These are phyloP conservation scores for Geotrichum cucujoidarum DNA, from an alignment of 1,139 yeast genomes.

Conservation along the genomic window DNA sequence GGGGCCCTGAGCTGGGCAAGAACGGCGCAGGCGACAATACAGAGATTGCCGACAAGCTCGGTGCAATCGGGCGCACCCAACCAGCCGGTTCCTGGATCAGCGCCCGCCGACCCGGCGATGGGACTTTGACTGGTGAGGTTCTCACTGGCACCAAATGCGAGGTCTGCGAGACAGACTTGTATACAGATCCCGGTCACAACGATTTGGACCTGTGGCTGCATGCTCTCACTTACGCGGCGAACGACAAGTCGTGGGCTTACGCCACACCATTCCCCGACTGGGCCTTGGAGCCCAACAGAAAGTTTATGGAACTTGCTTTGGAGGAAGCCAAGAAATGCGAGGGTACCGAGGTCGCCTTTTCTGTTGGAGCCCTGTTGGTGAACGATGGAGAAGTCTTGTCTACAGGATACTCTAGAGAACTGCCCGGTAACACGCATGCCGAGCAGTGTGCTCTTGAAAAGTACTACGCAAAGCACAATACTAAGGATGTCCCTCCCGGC, in stretches of 20 bases:
- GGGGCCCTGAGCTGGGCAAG: slow-evolving; percentile 64
- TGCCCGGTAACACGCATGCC: slow-evolving; percentile 96
- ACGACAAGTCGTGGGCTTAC: slow-evolving; percentile 62
- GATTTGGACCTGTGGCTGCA: slow-evolving; percentile 88
- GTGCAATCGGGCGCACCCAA: slow-evolving; percentile 61
- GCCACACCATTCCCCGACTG: slow-evolving; percentile 79
- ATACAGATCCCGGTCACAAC: slow-evolving; percentile 82
- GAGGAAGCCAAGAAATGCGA: slow-evolving; percentile 76
- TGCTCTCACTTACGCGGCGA: slow-evolving; percentile 67
- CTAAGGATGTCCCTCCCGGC: slow-evolving; percentile 58
- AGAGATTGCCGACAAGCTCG: slow-evolving; percentile 46
- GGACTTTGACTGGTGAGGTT: slow-evolving; percentile 49
- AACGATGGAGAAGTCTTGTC: slow-evolving; percentile 59
- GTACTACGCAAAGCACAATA: slow-evolving; percentile 45
- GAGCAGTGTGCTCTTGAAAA: slow-evolving; percentile 92
- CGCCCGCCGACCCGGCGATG: slow-evolving; percentile 22
- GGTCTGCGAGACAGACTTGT: slow-evolving; percentile 65
- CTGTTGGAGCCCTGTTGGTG: slow-evolving; percentile 89
- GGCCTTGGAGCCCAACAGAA: slow-evolving; percentile 61
- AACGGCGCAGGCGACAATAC: slow-evolving; percentile 48
- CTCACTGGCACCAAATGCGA: slow-evolving; percentile 56
- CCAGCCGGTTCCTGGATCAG: slow-evolving; percentile 65
- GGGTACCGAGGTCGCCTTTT: slow-evolving; percentile 79
- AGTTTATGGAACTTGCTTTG: slow-evolving; percentile 59
- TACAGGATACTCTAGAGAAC: slow-evolving; percentile 84